Percentiles rank a stretch among this genome's conserved stretches.
These are phyloP conservation scores for Chloris gayana DNA, from an alignment of 176 grass and related monocot genomes.

Conservation along the genomic window DNA sequence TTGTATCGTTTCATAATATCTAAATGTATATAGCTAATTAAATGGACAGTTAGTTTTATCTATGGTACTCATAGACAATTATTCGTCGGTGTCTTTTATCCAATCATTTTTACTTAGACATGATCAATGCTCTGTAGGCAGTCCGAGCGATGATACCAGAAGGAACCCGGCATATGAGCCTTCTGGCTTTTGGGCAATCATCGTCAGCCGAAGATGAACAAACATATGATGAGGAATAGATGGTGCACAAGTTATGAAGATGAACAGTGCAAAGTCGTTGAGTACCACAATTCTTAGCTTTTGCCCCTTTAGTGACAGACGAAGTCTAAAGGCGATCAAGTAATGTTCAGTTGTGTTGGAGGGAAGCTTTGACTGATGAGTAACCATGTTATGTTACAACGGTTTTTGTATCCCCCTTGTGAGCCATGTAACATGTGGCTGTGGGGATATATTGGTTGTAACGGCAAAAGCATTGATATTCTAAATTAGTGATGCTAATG, in stretches of 20 bases:
- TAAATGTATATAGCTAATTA: neutral
- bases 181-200: conserved; percentile 76
- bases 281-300: conserved; percentile 10
- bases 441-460: neutral
- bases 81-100: neutral
- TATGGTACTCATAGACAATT: neutral
- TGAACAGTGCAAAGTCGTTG: neutral
- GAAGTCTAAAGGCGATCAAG: neutral
- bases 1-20: conserved; percentile 6
- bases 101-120: neutral
- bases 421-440: neutral
- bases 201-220: conserved; percentile 59
- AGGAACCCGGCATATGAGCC: conserved; percentile 72
- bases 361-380: neutral
- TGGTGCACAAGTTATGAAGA: neutral
- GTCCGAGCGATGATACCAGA: conserved; percentile 87
- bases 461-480: neutral
- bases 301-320: neutral
- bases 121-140: conserved; percentile 39
- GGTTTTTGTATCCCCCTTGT: neutral
- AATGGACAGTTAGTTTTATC: neutral
- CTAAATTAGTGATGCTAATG: conserved; percentile 19
- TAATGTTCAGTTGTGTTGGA: neutral
- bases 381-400: neutral
- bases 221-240: conserved; percentile 46